These are phyloP conservation scores for Backusella macrospora DNA, from an alignment of 192 early-diverging fungal genomes.

Conservation along the genomic window DNA sequence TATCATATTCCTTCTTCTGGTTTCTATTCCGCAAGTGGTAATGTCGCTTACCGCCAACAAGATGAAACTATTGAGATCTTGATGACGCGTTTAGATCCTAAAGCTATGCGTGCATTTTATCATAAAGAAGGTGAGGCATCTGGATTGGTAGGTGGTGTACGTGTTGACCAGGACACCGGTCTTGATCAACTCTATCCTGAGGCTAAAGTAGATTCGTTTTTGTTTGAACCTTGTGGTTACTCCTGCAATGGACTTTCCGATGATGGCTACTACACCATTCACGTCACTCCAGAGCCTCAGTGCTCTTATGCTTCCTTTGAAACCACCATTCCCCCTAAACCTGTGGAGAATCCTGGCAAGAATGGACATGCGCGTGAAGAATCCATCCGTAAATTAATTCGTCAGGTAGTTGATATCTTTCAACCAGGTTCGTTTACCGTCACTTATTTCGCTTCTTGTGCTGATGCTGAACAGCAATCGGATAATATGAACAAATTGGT, in stretches of 20 bases:
- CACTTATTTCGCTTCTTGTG: conserved; percentile 72
- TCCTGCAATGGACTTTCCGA: conserved; percentile 86
- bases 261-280: conserved; percentile 94
- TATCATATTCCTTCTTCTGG: not conserved
- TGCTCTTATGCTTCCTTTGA: conserved; percentile 99
- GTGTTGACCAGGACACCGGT: conserved; percentile 77
- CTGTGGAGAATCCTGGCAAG: conserved; percentile 8
- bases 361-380: conserved; percentile 17
- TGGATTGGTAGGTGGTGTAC: conserved; percentile 81
- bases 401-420: conserved; percentile 83
- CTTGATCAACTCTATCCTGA: conserved; percentile 81
- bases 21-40: conserved; percentile 7
- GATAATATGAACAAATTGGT: conserved; percentile 38
- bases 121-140: conserved; percentile 59
- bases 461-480: conserved; percentile 29
- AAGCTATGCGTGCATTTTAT: conserved; percentile 79
- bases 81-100: conserved; percentile 91
- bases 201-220: conserved; percentile 81
- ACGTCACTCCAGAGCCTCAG: conserved; percentile 95
- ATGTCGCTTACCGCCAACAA: conserved; percentile 18
- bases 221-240: conserved; percentile 97
- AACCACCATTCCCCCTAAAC: conserved; percentile 77
- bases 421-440: conserved; percentile 78
- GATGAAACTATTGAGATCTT: conserved; percentile 96
- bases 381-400: conserved; percentile 57